Conservation (phyloP, 176 grass and related monocot species). For the Elaeis guineensis region DNA sequence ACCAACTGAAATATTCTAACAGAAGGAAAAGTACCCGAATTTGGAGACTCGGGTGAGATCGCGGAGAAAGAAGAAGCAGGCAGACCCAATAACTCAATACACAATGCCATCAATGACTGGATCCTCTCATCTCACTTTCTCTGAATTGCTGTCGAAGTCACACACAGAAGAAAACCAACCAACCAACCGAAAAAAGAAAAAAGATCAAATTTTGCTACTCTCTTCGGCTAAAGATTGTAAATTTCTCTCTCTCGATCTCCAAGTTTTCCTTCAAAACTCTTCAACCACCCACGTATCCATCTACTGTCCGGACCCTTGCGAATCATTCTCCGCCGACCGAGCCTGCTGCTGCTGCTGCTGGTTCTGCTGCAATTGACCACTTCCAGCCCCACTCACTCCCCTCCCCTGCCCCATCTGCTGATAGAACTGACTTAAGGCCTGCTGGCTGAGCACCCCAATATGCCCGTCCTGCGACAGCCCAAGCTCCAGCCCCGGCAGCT, state of each 20-base stretch:
- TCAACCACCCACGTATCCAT: neutral
- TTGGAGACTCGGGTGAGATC: neutral
- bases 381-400: slow-evolving; percentile 8
- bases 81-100: neutral
- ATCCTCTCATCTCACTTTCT: neutral
- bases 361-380: slow-evolving; percentile 42
- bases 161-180: slow-evolving; percentile 13
- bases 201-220: slow-evolving; percentile 3
- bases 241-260: slow-evolving; percentile 9
- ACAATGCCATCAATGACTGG: neutral
- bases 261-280: neutral
- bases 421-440: slow-evolving; percentile 56
- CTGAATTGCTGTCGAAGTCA: slow-evolving; percentile 1
- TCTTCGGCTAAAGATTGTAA: slow-evolving; percentile 24
- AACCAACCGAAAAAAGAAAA: slow-evolving; percentile 2
- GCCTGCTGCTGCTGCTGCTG: slow-evolving; percentile 44
- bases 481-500: slow-evolving; percentile 66
- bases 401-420: slow-evolving; percentile 35
- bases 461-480: slow-evolving; percentile 63
- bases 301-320: slow-evolving; percentile 55
- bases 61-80: too few relatives aligned
- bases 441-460: slow-evolving; percentile 51
- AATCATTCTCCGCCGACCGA: slow-evolving; percentile 40
- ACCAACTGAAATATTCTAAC: slow-evolving; percentile 7
- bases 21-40: neutral